phyloP scores from a whole-genome alignment of 495 filamentous ascomycete species.

The Aspergillus incahuasiensis region DNA sequence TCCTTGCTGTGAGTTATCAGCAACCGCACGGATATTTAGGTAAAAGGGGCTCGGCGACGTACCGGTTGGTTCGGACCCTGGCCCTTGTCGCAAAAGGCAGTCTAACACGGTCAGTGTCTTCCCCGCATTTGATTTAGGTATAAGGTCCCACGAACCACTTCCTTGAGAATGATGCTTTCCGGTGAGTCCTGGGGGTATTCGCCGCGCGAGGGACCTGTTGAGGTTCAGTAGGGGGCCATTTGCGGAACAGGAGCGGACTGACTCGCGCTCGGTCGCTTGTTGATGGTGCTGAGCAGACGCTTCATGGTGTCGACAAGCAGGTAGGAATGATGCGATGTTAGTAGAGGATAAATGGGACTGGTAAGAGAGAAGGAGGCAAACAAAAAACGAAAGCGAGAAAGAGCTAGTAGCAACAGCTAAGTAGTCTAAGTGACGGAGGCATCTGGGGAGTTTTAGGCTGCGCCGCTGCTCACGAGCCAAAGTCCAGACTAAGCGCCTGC shows the following conservation, averaged over 20 bases:
- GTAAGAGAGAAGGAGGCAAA: neutral
- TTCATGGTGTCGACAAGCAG: slow-evolving; percentile 31
- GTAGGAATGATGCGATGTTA: neutral
- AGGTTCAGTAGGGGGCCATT: slow-evolving; percentile 4
- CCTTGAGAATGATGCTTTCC: slow-evolving; percentile 42
- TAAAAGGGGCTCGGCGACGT: slow-evolving; percentile 21
- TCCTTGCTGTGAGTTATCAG: slow-evolving; percentile 42
- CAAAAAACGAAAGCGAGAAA: neutral
- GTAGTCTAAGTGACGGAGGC: neutral
- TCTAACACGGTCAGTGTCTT: slow-evolving; percentile 30
- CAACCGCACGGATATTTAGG: neutral
- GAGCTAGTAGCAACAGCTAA: slow-evolving; percentile 1
- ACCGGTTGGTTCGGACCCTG: slow-evolving; percentile 59
- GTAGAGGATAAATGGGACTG: neutral
- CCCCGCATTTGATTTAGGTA: slow-evolving; percentile 1
- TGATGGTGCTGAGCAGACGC: slow-evolving; percentile 37
- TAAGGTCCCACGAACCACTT: slow-evolving; percentile 40
- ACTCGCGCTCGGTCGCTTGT: slow-evolving; percentile 24
- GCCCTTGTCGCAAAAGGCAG: slow-evolving; percentile 75
- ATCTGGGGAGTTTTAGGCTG: slow-evolving; percentile 1
- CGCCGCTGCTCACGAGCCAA: neutral
- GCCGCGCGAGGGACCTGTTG: slow-evolving; percentile 21
- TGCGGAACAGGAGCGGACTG: slow-evolving; percentile 6
- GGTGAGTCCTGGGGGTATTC: slow-evolving; percentile 40
- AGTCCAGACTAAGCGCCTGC: neutral